Evolutionary conservation across 164 flowering plant genomes (phyloP).

Genomic region (Echeveria elegans): DNA sequence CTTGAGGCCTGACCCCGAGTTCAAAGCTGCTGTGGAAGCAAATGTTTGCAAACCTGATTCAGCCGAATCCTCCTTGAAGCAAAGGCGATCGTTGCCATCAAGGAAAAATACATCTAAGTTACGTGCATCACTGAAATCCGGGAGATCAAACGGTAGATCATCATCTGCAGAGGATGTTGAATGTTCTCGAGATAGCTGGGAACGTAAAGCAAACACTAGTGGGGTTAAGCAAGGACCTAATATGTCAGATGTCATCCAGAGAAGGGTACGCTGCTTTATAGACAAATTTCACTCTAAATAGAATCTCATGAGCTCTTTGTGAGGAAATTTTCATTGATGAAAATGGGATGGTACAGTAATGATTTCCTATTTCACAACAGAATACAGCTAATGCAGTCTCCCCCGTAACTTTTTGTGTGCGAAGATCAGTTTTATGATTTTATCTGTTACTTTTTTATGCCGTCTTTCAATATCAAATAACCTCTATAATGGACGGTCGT

Average conservation of each 20-base stretch:
- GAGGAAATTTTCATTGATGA: neutral
- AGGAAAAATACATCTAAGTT: conserved; percentile 48
- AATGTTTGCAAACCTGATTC: conserved; percentile 38
- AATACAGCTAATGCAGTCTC: neutral
- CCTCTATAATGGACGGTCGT: neutral
- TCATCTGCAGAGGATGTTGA: conserved; percentile 43
- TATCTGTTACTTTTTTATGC: neutral
- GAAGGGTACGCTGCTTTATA: conserved; percentile 48
- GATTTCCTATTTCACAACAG: neutral
- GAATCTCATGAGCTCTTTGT: neutral
- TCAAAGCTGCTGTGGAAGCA: conserved; percentile 31
- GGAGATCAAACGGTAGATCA: conserved; percentile 32
- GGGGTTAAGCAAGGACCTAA: conserved; percentile 34
- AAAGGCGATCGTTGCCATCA: conserved; percentile 36
- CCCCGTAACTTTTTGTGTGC: neutral
- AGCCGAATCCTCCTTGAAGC: conserved; percentile 37
- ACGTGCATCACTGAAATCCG: conserved; percentile 43
- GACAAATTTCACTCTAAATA: neutral
- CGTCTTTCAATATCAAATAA: neutral
- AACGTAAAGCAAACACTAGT: conserved; percentile 34
- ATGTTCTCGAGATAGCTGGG: conserved; percentile 51
- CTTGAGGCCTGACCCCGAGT: conserved; percentile 37
- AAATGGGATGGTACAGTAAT: neutral
- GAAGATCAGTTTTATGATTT: neutral
- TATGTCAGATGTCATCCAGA: conserved; percentile 76